phyloP scores from a whole-genome alignment of 2,329 filamentous ascomycete genomes.

The Microdochium nivale region DNA sequence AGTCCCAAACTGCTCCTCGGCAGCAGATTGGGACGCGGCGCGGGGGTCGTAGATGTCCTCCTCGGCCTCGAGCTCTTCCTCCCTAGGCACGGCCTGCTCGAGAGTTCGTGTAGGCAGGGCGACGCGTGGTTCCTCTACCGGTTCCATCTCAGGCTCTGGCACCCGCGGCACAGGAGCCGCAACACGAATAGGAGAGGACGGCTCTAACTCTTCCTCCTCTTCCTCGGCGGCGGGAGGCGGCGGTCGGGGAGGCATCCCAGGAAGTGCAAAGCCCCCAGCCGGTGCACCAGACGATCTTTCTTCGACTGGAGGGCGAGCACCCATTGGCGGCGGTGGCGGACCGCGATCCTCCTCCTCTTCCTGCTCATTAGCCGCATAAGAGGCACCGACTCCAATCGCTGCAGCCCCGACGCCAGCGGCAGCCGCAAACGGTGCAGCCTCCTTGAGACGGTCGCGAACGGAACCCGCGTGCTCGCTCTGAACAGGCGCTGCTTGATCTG shows the following conservation, averaged over 20 bases:
- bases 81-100: slow-evolving; percentile 50
- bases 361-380: slow-evolving; percentile 22
- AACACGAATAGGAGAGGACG: slow-evolving; percentile 71
- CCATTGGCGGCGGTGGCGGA: slow-evolving; percentile 53
- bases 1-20: slow-evolving; percentile 33
- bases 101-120: slow-evolving; percentile 58
- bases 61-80: slow-evolving; percentile 58
- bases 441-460: slow-evolving; percentile 76
- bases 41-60: slow-evolving; percentile 54
- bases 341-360: slow-evolving; percentile 36
- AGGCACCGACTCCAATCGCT: slow-evolving; percentile 15
- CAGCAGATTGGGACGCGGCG: slow-evolving; percentile 47
- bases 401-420: slow-evolving; percentile 36
- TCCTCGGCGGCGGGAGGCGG: slow-evolving; percentile 47
- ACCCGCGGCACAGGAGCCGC: slow-evolving; percentile 75
- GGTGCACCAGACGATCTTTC: slow-evolving; percentile 27
- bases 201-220: slow-evolving; percentile 42
- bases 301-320: slow-evolving; percentile 40
- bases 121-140: slow-evolving; percentile 39
- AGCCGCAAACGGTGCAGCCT: slow-evolving; percentile 60
- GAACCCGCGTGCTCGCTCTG: slow-evolving; percentile 55
- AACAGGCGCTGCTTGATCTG: slow-evolving; percentile 39
- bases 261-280: slow-evolving; percentile 68
- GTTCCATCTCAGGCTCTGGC: slow-evolving; percentile 42
- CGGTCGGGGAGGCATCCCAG: slow-evolving; percentile 60